Percentiles rank a stretch among this genome's conserved stretches.
Evolutionary conservation across 1,284 basidiomycete species (phyloP).

Genomic region (Retiboletus flavoniger): DNA sequence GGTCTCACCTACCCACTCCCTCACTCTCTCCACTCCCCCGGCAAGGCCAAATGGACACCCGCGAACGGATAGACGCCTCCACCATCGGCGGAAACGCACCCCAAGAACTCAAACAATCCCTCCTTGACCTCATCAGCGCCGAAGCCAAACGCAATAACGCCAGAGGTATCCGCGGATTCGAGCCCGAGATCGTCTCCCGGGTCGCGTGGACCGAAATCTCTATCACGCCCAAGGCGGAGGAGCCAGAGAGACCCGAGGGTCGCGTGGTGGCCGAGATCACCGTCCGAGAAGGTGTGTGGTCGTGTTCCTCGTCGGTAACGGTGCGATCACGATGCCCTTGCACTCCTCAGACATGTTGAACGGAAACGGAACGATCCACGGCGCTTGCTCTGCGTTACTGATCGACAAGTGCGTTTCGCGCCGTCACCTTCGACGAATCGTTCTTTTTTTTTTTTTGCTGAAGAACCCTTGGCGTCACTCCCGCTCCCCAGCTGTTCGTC

Average conservation of each 20-base stretch:
- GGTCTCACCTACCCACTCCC: not conserved
- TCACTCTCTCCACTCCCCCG: too few relatives aligned
- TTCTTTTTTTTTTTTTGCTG: not conserved
- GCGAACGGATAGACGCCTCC: slow-evolving; percentile 19
- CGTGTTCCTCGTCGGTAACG: too few relatives aligned
- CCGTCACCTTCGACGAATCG: not conserved
- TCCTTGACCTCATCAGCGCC: slow-evolving; percentile 20
- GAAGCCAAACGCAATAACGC: slow-evolving; percentile 2
- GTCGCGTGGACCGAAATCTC: slow-evolving; percentile 38
- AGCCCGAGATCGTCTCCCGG: slow-evolving; percentile 22
- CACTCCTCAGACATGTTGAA: slow-evolving; percentile 49
- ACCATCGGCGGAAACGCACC: slow-evolving; percentile 29
- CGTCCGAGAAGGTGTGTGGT: slow-evolving; percentile 42
- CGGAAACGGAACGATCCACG: slow-evolving; percentile 40
- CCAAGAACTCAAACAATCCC: slow-evolving; percentile 24
- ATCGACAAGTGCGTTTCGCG: slow-evolving; percentile 44
- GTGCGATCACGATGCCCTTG: too few relatives aligned
- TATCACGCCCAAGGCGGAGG: slow-evolving; percentile 38
- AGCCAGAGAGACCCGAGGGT: slow-evolving; percentile 39
- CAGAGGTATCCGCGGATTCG: slow-evolving; percentile 23
- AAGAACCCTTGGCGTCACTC: not conserved
- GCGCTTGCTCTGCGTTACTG: slow-evolving; percentile 46
- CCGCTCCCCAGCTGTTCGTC: slow-evolving; percentile 35
- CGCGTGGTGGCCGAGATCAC: slow-evolving; percentile 45
- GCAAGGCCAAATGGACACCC: slow-evolving; percentile 11